Evolutionary conservation across 2,329 filamentous ascomycete species (phyloP).

Genomic region (Fusarium coicis): DNA sequence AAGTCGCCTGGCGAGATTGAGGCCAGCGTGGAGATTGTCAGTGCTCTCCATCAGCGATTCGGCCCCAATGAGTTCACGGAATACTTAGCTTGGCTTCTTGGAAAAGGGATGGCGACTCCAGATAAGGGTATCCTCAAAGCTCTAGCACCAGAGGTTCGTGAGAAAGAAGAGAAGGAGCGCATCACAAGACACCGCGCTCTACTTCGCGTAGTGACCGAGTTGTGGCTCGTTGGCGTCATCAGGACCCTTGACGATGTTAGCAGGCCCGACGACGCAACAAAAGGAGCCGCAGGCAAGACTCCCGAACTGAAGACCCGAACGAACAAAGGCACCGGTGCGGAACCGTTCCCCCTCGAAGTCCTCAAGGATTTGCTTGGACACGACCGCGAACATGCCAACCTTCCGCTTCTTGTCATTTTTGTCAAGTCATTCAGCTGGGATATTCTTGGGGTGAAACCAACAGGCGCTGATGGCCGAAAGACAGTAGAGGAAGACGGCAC

Average conservation of each 20-base stretch:
- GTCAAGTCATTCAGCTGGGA: slow-evolving; percentile 98
- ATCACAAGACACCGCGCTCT: slow-evolving; percentile 86
- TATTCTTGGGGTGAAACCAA: slow-evolving; percentile 81
- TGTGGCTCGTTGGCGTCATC: slow-evolving; percentile 93
- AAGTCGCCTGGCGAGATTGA: slow-evolving; percentile 93
- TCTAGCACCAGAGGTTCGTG: slow-evolving; percentile 81
- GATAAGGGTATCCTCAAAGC: slow-evolving; percentile 86
- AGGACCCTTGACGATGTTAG: slow-evolving; percentile 79
- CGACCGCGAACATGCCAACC: slow-evolving; percentile 90
- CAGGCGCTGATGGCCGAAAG: slow-evolving; percentile 82
- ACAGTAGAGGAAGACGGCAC: slow-evolving; percentile 84
- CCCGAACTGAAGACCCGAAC: slow-evolving; percentile 68
- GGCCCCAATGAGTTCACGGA: slow-evolving; percentile 90
- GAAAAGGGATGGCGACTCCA: slow-evolving; percentile 89
- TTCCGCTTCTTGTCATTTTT: slow-evolving; percentile 92
- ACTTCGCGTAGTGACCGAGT: slow-evolving; percentile 89
- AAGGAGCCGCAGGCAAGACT: slow-evolving; percentile 70
- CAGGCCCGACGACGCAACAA: slow-evolving; percentile 71
- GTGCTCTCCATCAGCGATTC: slow-evolving; percentile 95
- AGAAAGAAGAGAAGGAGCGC: slow-evolving; percentile 96
- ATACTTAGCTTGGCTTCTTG: slow-evolving; percentile 91
- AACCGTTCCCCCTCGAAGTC: slow-evolving; percentile 97
- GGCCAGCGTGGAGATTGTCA: slow-evolving; percentile 90
- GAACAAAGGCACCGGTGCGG: slow-evolving; percentile 72
- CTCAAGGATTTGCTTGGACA: slow-evolving; percentile 95